These are phyloP conservation scores for Mycena belliarum DNA, from an alignment of 768 basidiomycete genomes.

Conservation along the genomic window DNA sequence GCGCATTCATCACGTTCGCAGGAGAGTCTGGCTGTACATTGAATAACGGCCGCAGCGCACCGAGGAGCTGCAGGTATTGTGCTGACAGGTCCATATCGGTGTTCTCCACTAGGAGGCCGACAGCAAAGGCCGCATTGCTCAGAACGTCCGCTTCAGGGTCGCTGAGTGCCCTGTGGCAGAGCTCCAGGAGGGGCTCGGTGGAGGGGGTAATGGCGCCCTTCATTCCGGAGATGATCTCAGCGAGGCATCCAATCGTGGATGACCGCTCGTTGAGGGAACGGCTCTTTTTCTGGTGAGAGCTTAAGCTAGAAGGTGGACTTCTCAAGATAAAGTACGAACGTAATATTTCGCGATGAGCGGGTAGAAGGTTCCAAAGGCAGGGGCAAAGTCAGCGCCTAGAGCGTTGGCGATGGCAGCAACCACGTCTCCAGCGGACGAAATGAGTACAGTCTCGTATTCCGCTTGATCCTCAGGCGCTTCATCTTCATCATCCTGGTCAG, in stretches of 20 bases:
- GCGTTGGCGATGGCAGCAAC: slow-evolving; percentile 86
- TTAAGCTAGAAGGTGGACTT: neutral
- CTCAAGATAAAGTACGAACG: slow-evolving; percentile 39
- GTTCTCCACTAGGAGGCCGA: slow-evolving; percentile 89
- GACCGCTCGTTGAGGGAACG: slow-evolving; percentile 91
- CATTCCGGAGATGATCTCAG: slow-evolving; percentile 94
- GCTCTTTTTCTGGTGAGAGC: slow-evolving; percentile 66
- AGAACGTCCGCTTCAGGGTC: slow-evolving; percentile 92
- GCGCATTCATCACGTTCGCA: slow-evolving; percentile 75
- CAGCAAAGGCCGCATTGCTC: slow-evolving; percentile 94
- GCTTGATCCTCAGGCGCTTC: slow-evolving; percentile 88
- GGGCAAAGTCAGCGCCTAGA: slow-evolving; percentile 82
- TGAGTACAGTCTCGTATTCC: slow-evolving; percentile 94
- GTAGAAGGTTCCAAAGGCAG: slow-evolving; percentile 83
- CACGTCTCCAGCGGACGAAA: slow-evolving; percentile 92
- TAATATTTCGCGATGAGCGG: slow-evolving; percentile 91
- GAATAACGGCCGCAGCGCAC: slow-evolving; percentile 82
- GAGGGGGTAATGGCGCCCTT: slow-evolving; percentile 82
- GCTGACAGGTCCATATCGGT: slow-evolving; percentile 76
- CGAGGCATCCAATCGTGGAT: slow-evolving; percentile 88
- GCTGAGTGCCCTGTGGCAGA: slow-evolving; percentile 80
- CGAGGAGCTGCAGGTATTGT: slow-evolving; percentile 80
- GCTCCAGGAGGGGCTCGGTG: slow-evolving; percentile 77
- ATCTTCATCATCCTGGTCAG: slow-evolving; percentile 86
- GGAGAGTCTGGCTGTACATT: slow-evolving; percentile 60